Evolutionary conservation across 2,329 filamentous ascomycete genomes (phyloP), one percentile per base, ranked within the genome.

Genomic region (Zalaria obscura): DNA sequence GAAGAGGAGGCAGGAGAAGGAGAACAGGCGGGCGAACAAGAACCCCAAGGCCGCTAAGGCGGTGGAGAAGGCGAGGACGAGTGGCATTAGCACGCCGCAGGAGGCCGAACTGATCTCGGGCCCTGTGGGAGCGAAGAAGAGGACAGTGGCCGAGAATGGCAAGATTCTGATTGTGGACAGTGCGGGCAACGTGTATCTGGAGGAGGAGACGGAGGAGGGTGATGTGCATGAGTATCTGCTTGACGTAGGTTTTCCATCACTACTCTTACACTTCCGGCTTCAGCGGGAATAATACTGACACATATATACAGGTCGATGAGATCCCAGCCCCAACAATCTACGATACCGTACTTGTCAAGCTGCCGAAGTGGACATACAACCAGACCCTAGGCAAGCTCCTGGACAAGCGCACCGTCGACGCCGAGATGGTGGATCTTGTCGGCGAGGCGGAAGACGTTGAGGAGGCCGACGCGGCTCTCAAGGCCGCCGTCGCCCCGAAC

Each of bases 151-250:
- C 2, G 83, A 94, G 68, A 98, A 98, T 54, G 91, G 91, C 50
- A 98, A 96, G 68, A 72, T 93, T 1, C 69, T 98, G 32, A 80
- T 98, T 42, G 91, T 98, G 3, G 89, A 98, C 62, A 85, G 84
- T 1, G 69, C 81, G 6, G 91, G 91, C 27, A 87, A 95, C 52
- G 91, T 98, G 8, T 98, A 85, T 57, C 70, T 98, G n/a, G 88
- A 96, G 62, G 84, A 93, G 56, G 75, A 85, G 53, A 85, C 86
- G 40, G 87, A 88, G 50, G 85, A 95, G 25, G 91, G 91, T 40
- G 77, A 83, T 42, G 73, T 77, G 28, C 75, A 83, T 50, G 85
- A 95, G 58, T 93, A 80, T 57, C 67, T 95, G 48, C 77, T 98
- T 45, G 89, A 98, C 59, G 78, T 95, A 65, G 71, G 82, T 74